These are phyloP conservation scores for Mycena alexandri DNA, from an alignment of 768 basidiomycete genomes.

Conservation along the genomic window DNA sequence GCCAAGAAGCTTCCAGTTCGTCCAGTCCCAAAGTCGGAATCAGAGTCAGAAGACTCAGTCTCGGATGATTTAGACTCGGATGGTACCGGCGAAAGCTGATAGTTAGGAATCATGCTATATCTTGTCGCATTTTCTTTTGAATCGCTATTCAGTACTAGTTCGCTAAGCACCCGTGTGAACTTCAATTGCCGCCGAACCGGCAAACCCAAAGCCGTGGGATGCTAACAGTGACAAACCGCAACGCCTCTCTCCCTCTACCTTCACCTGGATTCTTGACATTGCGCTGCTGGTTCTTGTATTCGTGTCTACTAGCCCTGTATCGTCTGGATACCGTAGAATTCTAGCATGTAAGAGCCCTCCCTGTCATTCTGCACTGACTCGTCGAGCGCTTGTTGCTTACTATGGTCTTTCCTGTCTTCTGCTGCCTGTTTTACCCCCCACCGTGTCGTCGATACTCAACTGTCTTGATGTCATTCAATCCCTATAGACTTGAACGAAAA, in stretches of 20 bases:
- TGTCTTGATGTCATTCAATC: constrained; percentile 49
- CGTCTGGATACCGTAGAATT: constrained; percentile 39
- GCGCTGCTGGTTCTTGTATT: constrained; percentile 29
- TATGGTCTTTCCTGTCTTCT: constrained; percentile 40
- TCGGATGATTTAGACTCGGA: no score
- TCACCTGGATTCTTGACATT: constrained; percentile 17
- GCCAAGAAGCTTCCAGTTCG: no score
- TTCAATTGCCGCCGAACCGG: no score
- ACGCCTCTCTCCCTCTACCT: constrained; percentile 2
- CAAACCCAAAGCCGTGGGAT: neutral
- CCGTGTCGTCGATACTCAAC: constrained; percentile 59
- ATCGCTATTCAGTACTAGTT: no score
- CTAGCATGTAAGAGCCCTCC: constrained; percentile 52
- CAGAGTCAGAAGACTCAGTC: no score
- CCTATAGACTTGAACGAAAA: constrained; percentile 39
- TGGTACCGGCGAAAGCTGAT: no score
- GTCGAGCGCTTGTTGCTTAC: constrained; percentile 39
- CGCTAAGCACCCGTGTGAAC: no score
- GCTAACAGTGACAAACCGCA: neutral
- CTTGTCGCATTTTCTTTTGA: no score
- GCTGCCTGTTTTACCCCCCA: constrained; percentile 47
- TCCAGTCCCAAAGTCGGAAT: no score
- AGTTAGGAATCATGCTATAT: no score
- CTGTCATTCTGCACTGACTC: constrained; percentile 46
- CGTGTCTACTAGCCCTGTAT: constrained; percentile 38